Conservation (phyloP, 306 rosid species). For the Gillenia trifoliata region DNA sequence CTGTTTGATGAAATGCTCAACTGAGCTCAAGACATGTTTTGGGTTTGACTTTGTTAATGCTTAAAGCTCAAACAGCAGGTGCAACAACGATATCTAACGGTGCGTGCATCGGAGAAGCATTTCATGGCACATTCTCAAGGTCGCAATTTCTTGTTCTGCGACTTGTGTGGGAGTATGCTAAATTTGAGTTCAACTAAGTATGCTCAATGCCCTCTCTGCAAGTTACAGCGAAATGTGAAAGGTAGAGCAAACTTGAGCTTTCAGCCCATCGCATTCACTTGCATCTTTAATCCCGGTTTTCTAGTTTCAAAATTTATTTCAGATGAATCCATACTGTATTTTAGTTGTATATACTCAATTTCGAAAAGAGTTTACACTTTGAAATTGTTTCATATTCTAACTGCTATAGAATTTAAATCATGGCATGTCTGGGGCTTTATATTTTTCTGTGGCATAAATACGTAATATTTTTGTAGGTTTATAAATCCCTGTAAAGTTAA, state of each 20-base stretch:
- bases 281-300: neutral
- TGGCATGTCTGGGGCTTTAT: neutral
- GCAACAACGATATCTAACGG: neutral
- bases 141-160: conserved; percentile 42
- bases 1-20: too few relatives aligned
- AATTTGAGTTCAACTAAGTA: conserved; percentile 10
- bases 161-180: conserved; percentile 36
- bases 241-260: conserved; percentile 17
- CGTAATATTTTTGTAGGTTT: neutral
- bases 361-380: neutral
- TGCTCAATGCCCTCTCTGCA: conserved; percentile 37
- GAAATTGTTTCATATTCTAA: neutral
- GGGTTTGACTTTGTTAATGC: neutral
- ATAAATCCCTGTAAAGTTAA: neutral
- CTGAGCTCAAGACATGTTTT: neutral
- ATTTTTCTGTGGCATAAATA: neutral
- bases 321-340: neutral
- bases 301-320: neutral
- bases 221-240: conserved; percentile 17
- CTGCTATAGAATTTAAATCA: neutral
- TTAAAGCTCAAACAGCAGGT: neutral
- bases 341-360: neutral
- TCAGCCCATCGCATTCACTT: neutral
- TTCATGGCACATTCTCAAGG: conserved; percentile 31
- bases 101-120: conserved; percentile 10